phyloP scores from a whole-genome alignment of 495 filamentous ascomycete species.

The Cudoniella acicularis region DNA sequence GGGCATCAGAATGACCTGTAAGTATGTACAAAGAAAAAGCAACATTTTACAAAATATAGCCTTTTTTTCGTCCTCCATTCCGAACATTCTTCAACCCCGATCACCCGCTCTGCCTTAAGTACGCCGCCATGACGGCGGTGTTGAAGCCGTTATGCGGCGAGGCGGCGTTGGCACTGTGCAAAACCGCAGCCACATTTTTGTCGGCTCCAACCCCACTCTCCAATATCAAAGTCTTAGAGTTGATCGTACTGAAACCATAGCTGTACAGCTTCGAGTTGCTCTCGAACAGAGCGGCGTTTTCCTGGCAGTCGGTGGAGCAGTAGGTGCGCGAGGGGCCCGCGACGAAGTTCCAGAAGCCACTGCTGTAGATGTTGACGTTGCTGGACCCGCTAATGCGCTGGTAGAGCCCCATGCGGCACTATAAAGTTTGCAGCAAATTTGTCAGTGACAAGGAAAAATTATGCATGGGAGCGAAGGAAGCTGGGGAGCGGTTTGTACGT shows the following conservation, averaged over 20 bases:
- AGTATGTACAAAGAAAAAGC: no score
- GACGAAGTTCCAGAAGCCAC: slow-evolving; percentile 51
- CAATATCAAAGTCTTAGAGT: slow-evolving; percentile 38
- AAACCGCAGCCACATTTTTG: not conserved
- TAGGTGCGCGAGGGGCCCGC: slow-evolving; percentile 32
- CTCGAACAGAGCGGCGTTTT: slow-evolving; percentile 38
- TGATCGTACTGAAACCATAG: slow-evolving; percentile 43
- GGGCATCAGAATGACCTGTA: no score
- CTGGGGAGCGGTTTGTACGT: not conserved
- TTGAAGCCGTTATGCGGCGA: not conserved
- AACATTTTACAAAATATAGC: no score
- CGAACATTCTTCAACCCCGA: not conserved
- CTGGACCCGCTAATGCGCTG: slow-evolving; percentile 38
- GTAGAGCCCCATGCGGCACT: slow-evolving; percentile 46
- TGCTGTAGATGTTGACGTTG: slow-evolving; percentile 43
- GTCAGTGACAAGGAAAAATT: not conserved
- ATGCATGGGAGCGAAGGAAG: not conserved
- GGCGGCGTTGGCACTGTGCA: not conserved
- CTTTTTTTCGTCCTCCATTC: no score
- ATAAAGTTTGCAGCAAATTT: not conserved
- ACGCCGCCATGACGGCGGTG: not conserved
- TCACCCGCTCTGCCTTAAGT: not conserved
- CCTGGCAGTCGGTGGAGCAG: slow-evolving; percentile 38
- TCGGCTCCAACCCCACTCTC: slow-evolving; percentile 20
- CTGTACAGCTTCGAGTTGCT: slow-evolving; percentile 36